These are phyloP conservation scores for Petrea volubilis DNA, from an alignment of 257 asterid genomes.

Conservation along the genomic window DNA sequence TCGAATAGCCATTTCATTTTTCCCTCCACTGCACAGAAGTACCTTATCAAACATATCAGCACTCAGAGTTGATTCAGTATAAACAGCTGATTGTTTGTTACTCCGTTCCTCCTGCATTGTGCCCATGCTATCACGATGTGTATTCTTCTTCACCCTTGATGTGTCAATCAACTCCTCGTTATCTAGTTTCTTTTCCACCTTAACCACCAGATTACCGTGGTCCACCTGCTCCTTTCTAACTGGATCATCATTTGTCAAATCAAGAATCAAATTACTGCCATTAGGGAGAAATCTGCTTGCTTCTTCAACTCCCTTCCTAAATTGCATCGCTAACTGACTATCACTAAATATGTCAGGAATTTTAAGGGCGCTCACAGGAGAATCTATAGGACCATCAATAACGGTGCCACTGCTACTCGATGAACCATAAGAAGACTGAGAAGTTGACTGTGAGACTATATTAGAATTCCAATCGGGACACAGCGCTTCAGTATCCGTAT, in stretches of 20 bases:
- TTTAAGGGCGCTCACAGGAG: slow-evolving; percentile 47
- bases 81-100: slow-evolving; percentile 58
- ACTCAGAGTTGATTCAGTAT: slow-evolving; percentile 48
- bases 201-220: slow-evolving; percentile 9
- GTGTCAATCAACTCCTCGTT: slow-evolving; percentile 21
- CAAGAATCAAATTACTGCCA: slow-evolving; percentile 31
- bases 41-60: slow-evolving; percentile 61
- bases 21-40: slow-evolving; percentile 60
- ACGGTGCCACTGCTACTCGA: slow-evolving; percentile 39
- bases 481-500: not conserved
- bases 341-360: slow-evolving; percentile 48
- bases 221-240: slow-evolving; percentile 24
- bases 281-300: slow-evolving; percentile 57
- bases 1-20: slow-evolving; percentile 57
- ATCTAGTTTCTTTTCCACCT: slow-evolving; percentile 27
- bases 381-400: slow-evolving; percentile 44
- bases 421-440: slow-evolving; percentile 38
- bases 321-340: slow-evolving; percentile 51
- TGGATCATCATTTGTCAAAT: slow-evolving; percentile 22
- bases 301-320: slow-evolving; percentile 58
- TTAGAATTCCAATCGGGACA: slow-evolving; percentile 44
- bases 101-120: slow-evolving; percentile 44
- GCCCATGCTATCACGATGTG: slow-evolving; percentile 32
- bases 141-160: slow-evolving; percentile 62
- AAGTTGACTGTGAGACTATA: slow-evolving; percentile 25